These are phyloP conservation scores for Sarocladium strictum DNA, from an alignment of 2,329 filamentous ascomycete genomes.

Conservation along the genomic window DNA sequence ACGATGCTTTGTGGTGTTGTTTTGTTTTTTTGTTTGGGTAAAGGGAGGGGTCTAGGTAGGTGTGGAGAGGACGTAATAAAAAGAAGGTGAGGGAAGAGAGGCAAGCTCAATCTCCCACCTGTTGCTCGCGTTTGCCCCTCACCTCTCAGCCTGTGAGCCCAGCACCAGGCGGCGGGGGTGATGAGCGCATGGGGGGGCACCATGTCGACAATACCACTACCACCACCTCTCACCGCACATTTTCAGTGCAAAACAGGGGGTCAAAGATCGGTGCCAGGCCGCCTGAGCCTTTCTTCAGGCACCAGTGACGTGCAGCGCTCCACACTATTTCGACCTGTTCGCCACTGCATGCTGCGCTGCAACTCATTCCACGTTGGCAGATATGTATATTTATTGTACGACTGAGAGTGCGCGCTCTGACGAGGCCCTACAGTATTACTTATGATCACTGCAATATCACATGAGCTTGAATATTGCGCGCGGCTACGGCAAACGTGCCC, in stretches of 20 bases:
- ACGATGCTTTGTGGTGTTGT: constrained; percentile 4
- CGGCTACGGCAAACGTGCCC: too few species aligned
- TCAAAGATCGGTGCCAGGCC: too few species aligned
- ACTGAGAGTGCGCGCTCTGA: too few species aligned
- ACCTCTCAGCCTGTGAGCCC: neutral
- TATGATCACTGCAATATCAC: too few species aligned
- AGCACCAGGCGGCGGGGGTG: neutral
- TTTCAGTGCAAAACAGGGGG: neutral
- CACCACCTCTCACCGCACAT: neutral
- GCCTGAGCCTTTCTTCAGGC: neutral
- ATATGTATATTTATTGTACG: too few species aligned
- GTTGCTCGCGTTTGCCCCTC: constrained; percentile 2
- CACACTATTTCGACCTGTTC: neutral
- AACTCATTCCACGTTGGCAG: too few species aligned
- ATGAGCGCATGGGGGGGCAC: neutral
- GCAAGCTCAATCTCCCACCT: neutral
- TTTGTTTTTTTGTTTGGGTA: constrained; percentile 8
- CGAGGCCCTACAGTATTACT: too few species aligned
- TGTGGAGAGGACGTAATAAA: constrained; percentile 6
- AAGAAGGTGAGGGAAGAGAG: constrained; percentile 5
- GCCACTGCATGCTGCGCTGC: neutral
- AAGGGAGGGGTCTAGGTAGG: constrained; percentile 5
- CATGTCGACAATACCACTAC: neutral
- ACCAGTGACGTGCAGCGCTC: neutral
- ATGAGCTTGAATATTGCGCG: too few species aligned